A percentile compares a stretch with the other conserved stretches of the same genome.
Conservation (phyloP, 768 basidiomycete genomes). For the Leccinum arenicola region DNA sequence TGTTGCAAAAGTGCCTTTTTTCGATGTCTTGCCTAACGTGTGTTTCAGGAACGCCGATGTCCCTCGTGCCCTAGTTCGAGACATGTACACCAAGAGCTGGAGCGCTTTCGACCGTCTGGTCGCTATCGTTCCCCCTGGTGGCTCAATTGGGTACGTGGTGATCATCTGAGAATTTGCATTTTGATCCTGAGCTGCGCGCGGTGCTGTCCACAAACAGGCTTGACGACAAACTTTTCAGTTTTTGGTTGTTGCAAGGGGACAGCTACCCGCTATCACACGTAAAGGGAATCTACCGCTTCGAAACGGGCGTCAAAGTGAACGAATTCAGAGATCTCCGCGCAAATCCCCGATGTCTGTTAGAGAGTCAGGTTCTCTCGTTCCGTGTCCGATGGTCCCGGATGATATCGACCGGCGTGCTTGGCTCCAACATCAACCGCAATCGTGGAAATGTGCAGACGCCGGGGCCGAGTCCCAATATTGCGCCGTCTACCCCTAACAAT, state of each 20-base stretch:
- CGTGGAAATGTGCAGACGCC: constrained; percentile 33
- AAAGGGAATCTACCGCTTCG: constrained; percentile 85
- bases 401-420: constrained; percentile 65
- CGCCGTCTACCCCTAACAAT: constrained; percentile 16
- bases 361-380: constrained; percentile 78
- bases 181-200: neutral
- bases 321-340: constrained; percentile 88
- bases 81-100: constrained; percentile 94
- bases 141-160: constrained; percentile 72
- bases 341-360: constrained; percentile 82
- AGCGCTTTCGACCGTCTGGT: constrained; percentile 87
- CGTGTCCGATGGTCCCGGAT: constrained; percentile 80
- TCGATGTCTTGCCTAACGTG: neutral
- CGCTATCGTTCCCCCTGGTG: constrained; percentile 86
- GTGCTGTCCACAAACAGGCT: constrained; percentile 44
- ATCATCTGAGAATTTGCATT: constrained; percentile 1
- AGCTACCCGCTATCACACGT: constrained; percentile 72
- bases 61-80: constrained; percentile 78
- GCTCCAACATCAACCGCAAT: constrained; percentile 34
- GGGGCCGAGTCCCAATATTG: constrained; percentile 23
- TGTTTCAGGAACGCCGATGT: constrained; percentile 73
- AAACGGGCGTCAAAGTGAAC: constrained; percentile 82
- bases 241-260: constrained; percentile 84
- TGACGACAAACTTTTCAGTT: constrained; percentile 88
- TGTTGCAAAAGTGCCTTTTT: neutral